phyloP scores from a whole-genome alignment of 2,329 filamentous ascomycete species.

The Neofusicoccum kwambonambiense region DNA sequence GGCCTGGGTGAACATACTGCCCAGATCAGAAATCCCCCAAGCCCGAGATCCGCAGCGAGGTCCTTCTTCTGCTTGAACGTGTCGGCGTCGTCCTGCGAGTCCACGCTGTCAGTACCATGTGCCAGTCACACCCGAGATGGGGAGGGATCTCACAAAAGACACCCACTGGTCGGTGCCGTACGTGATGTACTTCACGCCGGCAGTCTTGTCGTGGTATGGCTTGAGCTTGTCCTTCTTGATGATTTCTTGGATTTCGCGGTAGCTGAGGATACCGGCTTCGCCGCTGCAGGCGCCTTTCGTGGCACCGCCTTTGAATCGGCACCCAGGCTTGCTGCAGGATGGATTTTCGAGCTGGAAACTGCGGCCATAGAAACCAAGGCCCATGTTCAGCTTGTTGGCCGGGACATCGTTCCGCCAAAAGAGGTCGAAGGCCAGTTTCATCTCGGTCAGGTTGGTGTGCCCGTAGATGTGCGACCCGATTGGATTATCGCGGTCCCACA shows the following conservation, averaged over 20 bases:
- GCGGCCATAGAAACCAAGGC: constrained; percentile 49
- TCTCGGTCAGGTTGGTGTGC: constrained; percentile 52
- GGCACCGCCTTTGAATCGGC: constrained; percentile 23
- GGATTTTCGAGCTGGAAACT: constrained; percentile 27
- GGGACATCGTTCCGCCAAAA: constrained; percentile 48
- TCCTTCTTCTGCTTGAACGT: constrained; percentile 37
- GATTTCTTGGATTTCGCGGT: constrained; percentile 38
- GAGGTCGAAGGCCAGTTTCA: constrained; percentile 42
- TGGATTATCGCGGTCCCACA: constrained; percentile 37
- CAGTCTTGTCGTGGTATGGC: constrained; percentile 28
- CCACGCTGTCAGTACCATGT: too few species aligned
- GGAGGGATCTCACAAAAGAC: constrained; percentile 15
- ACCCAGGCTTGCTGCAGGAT: constrained; percentile 25
- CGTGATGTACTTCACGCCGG: constrained; percentile 34
- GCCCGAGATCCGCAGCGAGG: constrained; percentile 31
- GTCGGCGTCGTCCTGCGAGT: constrained; percentile 35
- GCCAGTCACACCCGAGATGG: too few species aligned
- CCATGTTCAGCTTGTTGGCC: constrained; percentile 45
- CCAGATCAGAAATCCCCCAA: constrained; percentile 28
- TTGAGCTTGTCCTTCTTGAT: constrained; percentile 24
- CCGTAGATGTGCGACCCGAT: constrained; percentile 35
- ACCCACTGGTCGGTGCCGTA: constrained; percentile 41
- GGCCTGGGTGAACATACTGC: not conserved
- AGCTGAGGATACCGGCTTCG: constrained; percentile 33
- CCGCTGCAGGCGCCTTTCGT: constrained; percentile 30